These are phyloP conservation scores for Penicillium hesseltinei DNA, from an alignment of 2,329 filamentous ascomycete species.

Conservation along the genomic window DNA sequence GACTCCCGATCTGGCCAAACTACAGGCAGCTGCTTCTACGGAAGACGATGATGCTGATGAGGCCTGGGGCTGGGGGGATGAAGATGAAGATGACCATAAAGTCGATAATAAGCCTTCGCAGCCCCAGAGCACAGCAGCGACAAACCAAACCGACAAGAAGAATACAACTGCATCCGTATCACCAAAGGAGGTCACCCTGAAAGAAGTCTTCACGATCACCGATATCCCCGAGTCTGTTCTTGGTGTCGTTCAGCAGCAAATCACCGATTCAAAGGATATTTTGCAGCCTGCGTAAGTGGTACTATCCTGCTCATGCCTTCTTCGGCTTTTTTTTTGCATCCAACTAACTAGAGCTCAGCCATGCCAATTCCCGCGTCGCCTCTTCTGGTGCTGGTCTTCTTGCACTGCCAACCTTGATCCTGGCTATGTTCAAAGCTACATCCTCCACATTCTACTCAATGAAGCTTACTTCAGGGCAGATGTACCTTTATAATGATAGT, in stretches of 20 bases:
- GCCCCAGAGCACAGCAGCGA: constrained; percentile 15
- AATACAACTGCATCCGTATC: constrained; percentile 15
- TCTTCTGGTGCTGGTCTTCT: constrained; percentile 46
- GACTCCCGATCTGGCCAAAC: constrained; percentile 24
- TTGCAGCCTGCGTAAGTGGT: constrained; percentile 37
- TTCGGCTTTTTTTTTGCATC: not conserved
- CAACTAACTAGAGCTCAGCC: constrained; percentile 28
- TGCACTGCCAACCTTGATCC: constrained; percentile 46
- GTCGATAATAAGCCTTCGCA: constrained; percentile 21
- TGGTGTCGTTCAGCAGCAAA: constrained; percentile 42
- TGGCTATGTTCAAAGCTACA: constrained; percentile 53
- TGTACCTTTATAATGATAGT: constrained; percentile 66
- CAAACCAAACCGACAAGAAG: constrained; percentile 25
- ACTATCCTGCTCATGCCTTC: not conserved
- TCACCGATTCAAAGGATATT: constrained; percentile 43
- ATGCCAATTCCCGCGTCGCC: constrained; percentile 38
- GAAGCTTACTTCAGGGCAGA: constrained; percentile 53
- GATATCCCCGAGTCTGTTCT: constrained; percentile 76
- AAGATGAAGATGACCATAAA: constrained; percentile 44
- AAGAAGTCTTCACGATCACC: constrained; percentile 84
- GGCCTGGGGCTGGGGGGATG: constrained; percentile 85
- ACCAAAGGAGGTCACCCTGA: constrained; percentile 69
- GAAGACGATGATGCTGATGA: constrained; percentile 51
- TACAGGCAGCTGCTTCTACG: constrained; percentile 9
- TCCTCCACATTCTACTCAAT: constrained; percentile 47